Percentiles rank a stretch among this genome's conserved stretches.
Evolutionary conservation across 805 yeast species (phyloP).

Genomic region (Saccharomycopsis synnaedendra): DNA sequence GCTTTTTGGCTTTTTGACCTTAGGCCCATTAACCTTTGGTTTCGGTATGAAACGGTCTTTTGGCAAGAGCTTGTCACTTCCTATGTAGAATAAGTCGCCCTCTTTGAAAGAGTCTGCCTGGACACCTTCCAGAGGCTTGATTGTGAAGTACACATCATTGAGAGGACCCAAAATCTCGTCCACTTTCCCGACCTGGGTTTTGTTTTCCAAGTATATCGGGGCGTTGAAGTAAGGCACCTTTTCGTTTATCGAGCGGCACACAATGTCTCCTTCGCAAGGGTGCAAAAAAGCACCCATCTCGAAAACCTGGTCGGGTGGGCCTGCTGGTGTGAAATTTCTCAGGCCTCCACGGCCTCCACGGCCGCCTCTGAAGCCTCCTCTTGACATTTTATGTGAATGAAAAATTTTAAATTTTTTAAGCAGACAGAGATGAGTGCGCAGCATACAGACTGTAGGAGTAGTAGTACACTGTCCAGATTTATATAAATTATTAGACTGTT

Average conservation of each 20-base stretch:
- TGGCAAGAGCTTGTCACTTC: slow-evolving; percentile 90
- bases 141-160: slow-evolving; percentile 95
- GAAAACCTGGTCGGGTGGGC: slow-evolving; percentile 91
- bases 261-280: slow-evolving; percentile 93
- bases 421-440: no score
- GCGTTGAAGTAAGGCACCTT: slow-evolving; percentile 93
- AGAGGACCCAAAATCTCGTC: slow-evolving; percentile 97
- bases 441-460: no score
- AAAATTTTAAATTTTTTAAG: neutral
- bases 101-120: slow-evolving; percentile 87
- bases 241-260: slow-evolving; percentile 87
- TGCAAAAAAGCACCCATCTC: slow-evolving; percentile 93
- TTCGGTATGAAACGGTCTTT: slow-evolving; percentile 95
- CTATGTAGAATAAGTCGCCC: slow-evolving; percentile 94
- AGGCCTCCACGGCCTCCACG: slow-evolving; percentile 40
- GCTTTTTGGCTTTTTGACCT: slow-evolving; percentile 57
- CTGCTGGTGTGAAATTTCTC: slow-evolving; percentile 67
- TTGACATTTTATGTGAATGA: neutral
- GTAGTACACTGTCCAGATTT: no score
- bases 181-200: slow-evolving; percentile 91
- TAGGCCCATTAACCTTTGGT: slow-evolving; percentile 77
- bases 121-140: slow-evolving; percentile 93
- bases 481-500: no score
- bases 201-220: slow-evolving; percentile 93
- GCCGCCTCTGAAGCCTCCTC: slow-evolving; percentile 22